Evolutionary conservation across 306 rosid species (phyloP).

Genomic region (Sicyos edulis): DNA sequence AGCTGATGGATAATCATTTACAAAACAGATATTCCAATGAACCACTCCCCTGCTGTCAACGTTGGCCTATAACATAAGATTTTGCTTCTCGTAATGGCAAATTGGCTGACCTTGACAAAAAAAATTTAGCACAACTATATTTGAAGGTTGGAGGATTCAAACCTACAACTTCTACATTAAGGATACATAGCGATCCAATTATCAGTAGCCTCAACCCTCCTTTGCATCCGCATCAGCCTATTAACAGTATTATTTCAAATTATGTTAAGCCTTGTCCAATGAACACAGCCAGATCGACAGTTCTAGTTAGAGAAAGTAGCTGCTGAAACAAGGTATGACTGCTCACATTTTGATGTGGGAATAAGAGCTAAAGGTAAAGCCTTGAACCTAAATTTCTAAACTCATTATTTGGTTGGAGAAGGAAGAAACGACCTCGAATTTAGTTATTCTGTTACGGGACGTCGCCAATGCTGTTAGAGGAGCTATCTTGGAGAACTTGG

Average conservation of each 20-base stretch:
- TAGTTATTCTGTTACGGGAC: slow-evolving; percentile 41
- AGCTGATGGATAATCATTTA: neutral
- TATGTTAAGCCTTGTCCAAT: slow-evolving; percentile 5
- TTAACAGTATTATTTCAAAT: neutral
- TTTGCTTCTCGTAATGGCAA: too few relatives aligned
- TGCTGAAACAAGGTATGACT: neutral
- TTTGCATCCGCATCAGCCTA: too few relatives aligned
- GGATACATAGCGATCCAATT: too few relatives aligned
- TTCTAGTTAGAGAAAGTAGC: neutral
- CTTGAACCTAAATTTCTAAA: neutral
- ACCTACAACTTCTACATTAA: too few relatives aligned
- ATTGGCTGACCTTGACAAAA: too few relatives aligned
- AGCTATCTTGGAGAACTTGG: slow-evolving; percentile 68
- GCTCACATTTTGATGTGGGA: neutral
- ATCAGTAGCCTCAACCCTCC: too few relatives aligned
- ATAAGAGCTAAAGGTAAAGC: neutral
- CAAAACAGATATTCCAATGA: neutral
- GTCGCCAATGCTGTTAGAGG: slow-evolving; percentile 61
- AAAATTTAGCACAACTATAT: too few relatives aligned
- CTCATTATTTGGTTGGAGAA: neutral
- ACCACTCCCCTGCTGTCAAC: slow-evolving; percentile 14
- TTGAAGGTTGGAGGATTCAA: too few relatives aligned
- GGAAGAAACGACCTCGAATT: neutral
- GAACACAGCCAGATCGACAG: too few relatives aligned
- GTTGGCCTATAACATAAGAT: neutral